Evolutionary conservation across 495 filamentous ascomycete genomes (phyloP), one percentile per base, ranked within the genome.

Genomic region (Aspergillus olivimuriae): DNA sequence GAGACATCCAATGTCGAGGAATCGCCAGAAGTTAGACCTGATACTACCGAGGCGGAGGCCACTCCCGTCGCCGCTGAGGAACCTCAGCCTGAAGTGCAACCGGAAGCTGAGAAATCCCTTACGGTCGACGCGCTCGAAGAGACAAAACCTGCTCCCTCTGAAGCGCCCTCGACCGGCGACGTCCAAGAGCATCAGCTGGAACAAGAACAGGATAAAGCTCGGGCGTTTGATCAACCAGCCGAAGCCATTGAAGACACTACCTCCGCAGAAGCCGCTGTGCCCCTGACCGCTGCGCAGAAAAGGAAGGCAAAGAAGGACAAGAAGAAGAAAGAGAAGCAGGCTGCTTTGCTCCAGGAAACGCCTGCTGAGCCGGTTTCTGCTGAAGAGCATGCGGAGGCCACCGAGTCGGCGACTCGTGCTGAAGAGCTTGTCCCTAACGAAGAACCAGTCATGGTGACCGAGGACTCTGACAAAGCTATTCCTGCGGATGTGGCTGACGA

Each of bases 261-360:
- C 17, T 14, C 35, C 10, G 8, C 46, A 18, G 48, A 51, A 12
- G 34, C 41, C 7, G 20, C 32, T 26, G 30, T 42, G 10, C 47
- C 46, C 1, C 35, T 52, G 44, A 49, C 54, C 0, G 40, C 48
- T 11, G 48, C 46, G n/a, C 44, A 48, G 37, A 59, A 37, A 17
- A 52, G 53, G 49, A 58, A 43, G 28, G 51, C 37, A 2, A 58
- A 47, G 37, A 54, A 54, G 18, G 48, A 58, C 2, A 57, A 39
- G 39, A 52, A 53, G 32, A 53, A 58, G 46, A 55, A 58, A 30
- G 43, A 46, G 12, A 39, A 34, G 8, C 46, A 50, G 18, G 47
- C 51, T 19, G 36, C 34, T 18, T 43, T 37, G n/a, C 1, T 39
- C 9, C 44, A 44, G 18, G 48, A 51, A n/a, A 11, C 34, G 6